Evolutionary conservation across 176 grass and related monocot species (phyloP).

Genomic region (Phoenix roebelenii): DNA sequence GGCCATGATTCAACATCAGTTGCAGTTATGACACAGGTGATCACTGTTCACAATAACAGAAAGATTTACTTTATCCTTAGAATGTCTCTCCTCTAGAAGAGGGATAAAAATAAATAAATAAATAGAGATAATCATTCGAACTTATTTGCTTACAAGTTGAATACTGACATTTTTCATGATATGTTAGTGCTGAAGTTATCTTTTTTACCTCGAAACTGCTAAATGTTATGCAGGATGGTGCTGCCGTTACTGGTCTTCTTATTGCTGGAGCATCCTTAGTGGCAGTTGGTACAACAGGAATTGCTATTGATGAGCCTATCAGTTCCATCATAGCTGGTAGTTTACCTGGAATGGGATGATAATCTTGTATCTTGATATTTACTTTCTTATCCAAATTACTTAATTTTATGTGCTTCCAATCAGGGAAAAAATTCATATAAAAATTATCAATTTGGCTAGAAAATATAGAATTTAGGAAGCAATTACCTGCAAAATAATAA

Average conservation of each 20-base stretch:
- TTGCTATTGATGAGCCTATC: conserved; percentile 81
- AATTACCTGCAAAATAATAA: too few species aligned
- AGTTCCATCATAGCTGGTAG: conserved; percentile 90
- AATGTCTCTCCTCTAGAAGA: too few species aligned
- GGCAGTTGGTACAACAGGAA: conserved; percentile 79
- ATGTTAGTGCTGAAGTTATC: not conserved
- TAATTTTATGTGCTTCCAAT: too few species aligned
- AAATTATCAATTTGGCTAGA: too few species aligned
- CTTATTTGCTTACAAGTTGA: too few species aligned
- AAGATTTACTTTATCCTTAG: not conserved
- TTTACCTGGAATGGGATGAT: conserved; percentile 78
- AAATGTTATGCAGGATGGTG: conserved; percentile 57
- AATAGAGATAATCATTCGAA: too few species aligned
- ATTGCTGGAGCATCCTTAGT: conserved; percentile 83
- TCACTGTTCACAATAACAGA: conserved; percentile 10
- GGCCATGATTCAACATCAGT: conserved; percentile 99
- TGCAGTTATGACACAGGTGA: conserved; percentile 93
- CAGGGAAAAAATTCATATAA: too few species aligned
- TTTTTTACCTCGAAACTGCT: conserved; percentile 3
- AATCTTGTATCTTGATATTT: not conserved
- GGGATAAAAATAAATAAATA: too few species aligned
- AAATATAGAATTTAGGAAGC: too few species aligned
- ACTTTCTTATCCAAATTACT: too few species aligned
- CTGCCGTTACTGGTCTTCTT: conserved; percentile 73
- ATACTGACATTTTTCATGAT: not conserved